Percentiles rank a stretch among this genome's conserved stretches.
Evolutionary conservation across 83 land plant species (phyloP).

Genomic region (Picea abies): DNA sequence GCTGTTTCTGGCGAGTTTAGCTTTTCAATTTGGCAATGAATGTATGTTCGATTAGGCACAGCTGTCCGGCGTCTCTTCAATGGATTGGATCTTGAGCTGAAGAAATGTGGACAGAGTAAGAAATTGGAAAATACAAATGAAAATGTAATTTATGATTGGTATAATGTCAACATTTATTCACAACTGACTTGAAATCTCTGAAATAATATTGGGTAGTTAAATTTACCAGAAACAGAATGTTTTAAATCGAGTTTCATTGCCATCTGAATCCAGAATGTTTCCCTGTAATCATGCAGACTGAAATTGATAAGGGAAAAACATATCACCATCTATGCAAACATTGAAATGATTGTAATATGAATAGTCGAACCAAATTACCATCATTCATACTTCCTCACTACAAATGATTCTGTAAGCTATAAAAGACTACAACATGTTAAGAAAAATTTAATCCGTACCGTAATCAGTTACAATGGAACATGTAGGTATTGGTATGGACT

Average conservation of each 20-base stretch:
- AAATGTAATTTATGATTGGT: neutral
- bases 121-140: neutral
- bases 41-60: constrained; percentile 24
- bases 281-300: constrained; percentile 12
- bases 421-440: neutral
- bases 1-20: constrained; percentile 27
- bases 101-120: constrained; percentile 13
- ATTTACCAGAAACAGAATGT: constrained; percentile 2
- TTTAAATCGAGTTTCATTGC: neutral
- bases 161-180: neutral
- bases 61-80: constrained; percentile 25
- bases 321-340: neutral
- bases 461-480: neutral
- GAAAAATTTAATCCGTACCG: neutral
- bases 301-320: neutral
- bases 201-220: neutral
- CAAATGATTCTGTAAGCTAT: constrained; percentile 5
- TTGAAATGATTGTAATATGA: neutral
- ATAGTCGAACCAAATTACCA: neutral
- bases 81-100: constrained; percentile 41
- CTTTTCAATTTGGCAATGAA: constrained; percentile 38
- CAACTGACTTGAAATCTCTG: neutral
- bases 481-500: neutral
- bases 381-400: neutral
- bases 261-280: neutral